These are phyloP conservation scores for Monosporascus ibericus DNA, from an alignment of 2,329 filamentous ascomycete genomes.

Conservation along the genomic window DNA sequence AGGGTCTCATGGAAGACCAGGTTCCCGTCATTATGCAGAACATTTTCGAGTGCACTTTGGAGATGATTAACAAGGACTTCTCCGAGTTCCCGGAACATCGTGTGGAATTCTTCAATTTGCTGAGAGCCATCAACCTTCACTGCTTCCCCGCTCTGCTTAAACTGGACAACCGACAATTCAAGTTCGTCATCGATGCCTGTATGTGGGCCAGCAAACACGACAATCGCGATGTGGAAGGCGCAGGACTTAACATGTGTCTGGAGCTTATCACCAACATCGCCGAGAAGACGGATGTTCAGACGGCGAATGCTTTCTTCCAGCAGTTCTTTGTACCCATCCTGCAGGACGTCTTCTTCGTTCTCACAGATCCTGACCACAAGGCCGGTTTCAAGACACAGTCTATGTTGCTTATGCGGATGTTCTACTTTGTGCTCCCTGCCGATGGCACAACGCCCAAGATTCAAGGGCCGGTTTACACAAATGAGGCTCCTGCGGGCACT, in stretches of 20 bases:
- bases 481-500: constrained; percentile 77
- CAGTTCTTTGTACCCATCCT: constrained; percentile 94
- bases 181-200: constrained; percentile 98
- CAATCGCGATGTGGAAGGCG: constrained; percentile 94
- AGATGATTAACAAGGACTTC: constrained; percentile 99
- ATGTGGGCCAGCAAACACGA: constrained; percentile 99
- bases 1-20: constrained; percentile 97
- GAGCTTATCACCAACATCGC: constrained; percentile 97
- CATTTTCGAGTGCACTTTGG: constrained; percentile 94
- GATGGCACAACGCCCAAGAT: constrained; percentile 73
- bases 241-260: constrained; percentile 95
- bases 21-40: constrained; percentile 97
- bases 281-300: constrained; percentile 78
- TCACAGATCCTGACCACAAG: constrained; percentile 97
- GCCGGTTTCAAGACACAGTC: constrained; percentile 98
- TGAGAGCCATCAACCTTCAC: constrained; percentile 92
- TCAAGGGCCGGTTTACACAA: constrained; percentile 83
- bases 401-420: constrained; percentile 87
- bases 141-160: constrained; percentile 94
- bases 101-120: constrained; percentile 98
- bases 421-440: constrained; percentile 81
- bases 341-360: constrained; percentile 96
- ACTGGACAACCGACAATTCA: constrained; percentile 94
- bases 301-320: constrained; percentile 93
- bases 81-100: constrained; percentile 98